Evolutionary conservation across 257 asterid species (phyloP).

Genomic region (Apocynum venetum): DNA sequence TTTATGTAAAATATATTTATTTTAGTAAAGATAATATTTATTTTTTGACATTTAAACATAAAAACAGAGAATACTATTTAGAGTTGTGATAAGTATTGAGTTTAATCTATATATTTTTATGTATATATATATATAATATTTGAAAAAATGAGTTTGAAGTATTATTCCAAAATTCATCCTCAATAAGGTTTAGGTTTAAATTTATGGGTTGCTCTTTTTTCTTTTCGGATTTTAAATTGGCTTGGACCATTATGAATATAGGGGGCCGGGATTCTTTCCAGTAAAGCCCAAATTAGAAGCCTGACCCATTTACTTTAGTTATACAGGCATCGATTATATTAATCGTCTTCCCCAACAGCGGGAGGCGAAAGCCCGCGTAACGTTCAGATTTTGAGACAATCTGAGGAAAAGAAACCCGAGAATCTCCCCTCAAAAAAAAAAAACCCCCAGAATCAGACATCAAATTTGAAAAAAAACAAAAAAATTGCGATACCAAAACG

Average conservation of each 20-base stretch:
- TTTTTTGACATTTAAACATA: too few relatives aligned
- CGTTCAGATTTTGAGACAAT: not conserved
- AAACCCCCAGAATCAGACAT: not conserved
- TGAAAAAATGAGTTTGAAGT: too few relatives aligned
- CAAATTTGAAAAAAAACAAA: not conserved
- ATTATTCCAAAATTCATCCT: too few relatives aligned
- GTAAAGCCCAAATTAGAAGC: not conserved
- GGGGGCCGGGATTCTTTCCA: not conserved
- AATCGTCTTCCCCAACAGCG: not conserved
- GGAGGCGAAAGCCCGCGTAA: not conserved
- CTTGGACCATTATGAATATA: not conserved
- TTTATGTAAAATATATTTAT: too few relatives aligned
- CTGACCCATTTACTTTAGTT: not conserved
- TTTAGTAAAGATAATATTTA: too few relatives aligned
- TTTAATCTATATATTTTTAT: too few relatives aligned
- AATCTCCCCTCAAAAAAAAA: not conserved
- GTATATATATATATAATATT: too few relatives aligned
- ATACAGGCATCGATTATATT: not conserved
- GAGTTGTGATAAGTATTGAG: too few relatives aligned
- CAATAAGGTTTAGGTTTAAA: too few relatives aligned
- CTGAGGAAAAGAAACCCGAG: not conserved
- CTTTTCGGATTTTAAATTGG: not conserved
- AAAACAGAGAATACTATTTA: too few relatives aligned
- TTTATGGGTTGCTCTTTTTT: too few relatives aligned
- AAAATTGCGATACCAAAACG: not conserved